These are phyloP conservation scores for Chlorociboria aeruginascens DNA, from an alignment of 495 filamentous ascomycete species.

Conservation along the genomic window DNA sequence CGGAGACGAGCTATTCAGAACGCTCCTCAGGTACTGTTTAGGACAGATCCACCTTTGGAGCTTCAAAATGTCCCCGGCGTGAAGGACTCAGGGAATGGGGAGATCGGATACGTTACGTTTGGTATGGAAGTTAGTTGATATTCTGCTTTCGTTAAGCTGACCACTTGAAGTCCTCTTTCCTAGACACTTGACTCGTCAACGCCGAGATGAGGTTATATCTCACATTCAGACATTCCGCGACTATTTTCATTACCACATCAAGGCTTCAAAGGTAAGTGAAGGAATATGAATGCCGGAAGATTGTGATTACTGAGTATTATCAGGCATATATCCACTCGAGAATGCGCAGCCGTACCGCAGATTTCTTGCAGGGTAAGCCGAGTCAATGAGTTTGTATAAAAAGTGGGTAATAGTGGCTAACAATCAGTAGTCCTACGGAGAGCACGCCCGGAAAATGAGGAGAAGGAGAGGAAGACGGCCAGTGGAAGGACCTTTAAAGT, in stretches of 20 bases:
- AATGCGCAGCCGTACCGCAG: slow-evolving; percentile 92
- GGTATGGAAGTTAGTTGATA: slow-evolving; percentile 38
- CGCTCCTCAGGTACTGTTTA: slow-evolving; percentile 94
- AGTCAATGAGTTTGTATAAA: not conserved
- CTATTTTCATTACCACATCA: slow-evolving; percentile 99
- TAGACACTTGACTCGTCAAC: slow-evolving; percentile 78
- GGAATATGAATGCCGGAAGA: not conserved
- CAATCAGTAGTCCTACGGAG: slow-evolving; percentile 60
- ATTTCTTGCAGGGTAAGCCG: slow-evolving; percentile 82
- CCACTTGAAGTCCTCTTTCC: slow-evolving; percentile 73
- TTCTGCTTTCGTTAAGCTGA: slow-evolving; percentile 9
- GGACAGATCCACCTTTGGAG: slow-evolving; percentile 88
- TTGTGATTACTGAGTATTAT: not conserved
- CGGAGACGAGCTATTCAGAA: slow-evolving; percentile 91
- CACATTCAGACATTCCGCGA: slow-evolving; percentile 99
- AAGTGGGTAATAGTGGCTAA: slow-evolving; percentile 18
- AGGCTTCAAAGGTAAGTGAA: slow-evolving; percentile 70
- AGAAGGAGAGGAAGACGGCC: slow-evolving; percentile 96
- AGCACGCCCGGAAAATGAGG: slow-evolving; percentile 87
- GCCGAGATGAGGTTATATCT: slow-evolving; percentile 87
- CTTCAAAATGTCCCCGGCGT: slow-evolving; percentile 77
- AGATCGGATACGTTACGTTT: slow-evolving; percentile 96
- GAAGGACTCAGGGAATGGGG: slow-evolving; percentile 55
- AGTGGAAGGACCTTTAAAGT: slow-evolving; percentile 78
- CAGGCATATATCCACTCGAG: slow-evolving; percentile 95